Percentiles rank a stretch among this genome's conserved stretches.
Evolutionary conservation across 371 early-diverging fungal genomes (phyloP).

Genomic region (Neoconidiobolus thromboides): DNA sequence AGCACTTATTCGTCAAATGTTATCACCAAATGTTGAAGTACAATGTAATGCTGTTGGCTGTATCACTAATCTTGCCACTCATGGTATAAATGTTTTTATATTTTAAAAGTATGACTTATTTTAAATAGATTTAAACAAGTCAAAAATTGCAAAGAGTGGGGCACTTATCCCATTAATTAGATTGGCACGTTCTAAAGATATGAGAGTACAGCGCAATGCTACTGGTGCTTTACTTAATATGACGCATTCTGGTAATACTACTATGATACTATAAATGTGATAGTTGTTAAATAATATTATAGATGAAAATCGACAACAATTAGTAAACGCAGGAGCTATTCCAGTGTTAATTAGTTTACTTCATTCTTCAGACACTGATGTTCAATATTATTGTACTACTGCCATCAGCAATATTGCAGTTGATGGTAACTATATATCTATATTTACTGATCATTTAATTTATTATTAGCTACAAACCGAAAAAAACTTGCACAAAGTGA

Average conservation of each 20-base stretch:
- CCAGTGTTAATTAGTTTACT: conserved; percentile 64
- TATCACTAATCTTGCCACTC: conserved; percentile 83
- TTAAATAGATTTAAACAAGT: conserved; percentile 62
- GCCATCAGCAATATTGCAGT: conserved; percentile 85
- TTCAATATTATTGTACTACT: conserved; percentile 80
- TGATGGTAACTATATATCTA: conserved; percentile 26
- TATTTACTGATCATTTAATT: not conserved
- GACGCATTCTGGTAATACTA: conserved; percentile 56
- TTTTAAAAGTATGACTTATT: not conserved
- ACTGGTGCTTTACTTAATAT: conserved; percentile 85
- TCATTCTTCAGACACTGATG: conserved; percentile 61
- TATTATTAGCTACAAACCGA: conserved; percentile 29
- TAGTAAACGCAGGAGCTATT: conserved; percentile 72
- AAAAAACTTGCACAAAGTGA: conserved; percentile 56
- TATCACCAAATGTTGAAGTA: conserved; percentile 68
- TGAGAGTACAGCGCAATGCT: conserved; percentile 80
- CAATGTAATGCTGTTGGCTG: conserved; percentile 93
- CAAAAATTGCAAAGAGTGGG: conserved; percentile 66
- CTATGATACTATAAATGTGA: not conserved
- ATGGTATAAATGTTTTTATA: conserved; percentile 23
- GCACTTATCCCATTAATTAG: conserved; percentile 56
- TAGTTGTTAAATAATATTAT: not conserved
- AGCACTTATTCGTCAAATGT: conserved; percentile 77
- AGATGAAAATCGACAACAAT: conserved; percentile 65
- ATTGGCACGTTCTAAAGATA: conserved; percentile 64